A percentile compares a stretch with the other conserved stretches of the same genome.
Conservation (phyloP, 2,329 filamentous ascomycete species). For the Keithomyces neogunnii region DNA sequence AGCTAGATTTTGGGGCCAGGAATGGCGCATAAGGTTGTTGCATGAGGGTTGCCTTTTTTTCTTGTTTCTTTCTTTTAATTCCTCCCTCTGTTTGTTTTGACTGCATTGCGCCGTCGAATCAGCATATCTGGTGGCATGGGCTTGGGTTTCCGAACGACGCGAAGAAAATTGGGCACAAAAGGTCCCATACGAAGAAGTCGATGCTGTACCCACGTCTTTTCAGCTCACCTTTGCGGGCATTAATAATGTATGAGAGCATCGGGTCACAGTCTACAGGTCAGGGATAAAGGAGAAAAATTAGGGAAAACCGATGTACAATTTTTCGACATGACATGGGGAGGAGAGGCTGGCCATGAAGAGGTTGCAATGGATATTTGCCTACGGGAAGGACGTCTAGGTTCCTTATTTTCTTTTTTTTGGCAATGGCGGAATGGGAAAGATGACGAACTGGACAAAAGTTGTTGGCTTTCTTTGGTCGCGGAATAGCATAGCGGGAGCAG, state of each 20-base stretch:
- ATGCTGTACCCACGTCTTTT: too few species aligned
- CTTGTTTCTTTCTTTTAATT: conserved; percentile 4
- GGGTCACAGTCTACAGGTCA: background rate
- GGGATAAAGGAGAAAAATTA: background rate
- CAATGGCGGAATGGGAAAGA: background rate
- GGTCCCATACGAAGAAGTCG: too few species aligned
- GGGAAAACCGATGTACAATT: background rate
- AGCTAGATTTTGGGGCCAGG: conserved; percentile 20
- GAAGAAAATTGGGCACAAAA: background rate
- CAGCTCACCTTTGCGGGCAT: background rate
- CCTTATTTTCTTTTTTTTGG: background rate
- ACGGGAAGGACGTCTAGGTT: background rate
- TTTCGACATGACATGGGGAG: background rate
- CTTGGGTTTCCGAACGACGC: background rate
- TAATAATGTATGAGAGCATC: background rate
- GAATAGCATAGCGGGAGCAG: conserved; percentile 7
- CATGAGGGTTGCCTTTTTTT: conserved; percentile 8
- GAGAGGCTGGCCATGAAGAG: background rate
- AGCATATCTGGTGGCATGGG: conserved; percentile 9
- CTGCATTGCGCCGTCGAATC: conserved; percentile 12
- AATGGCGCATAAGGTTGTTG: conserved; percentile 12
- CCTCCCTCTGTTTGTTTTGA: conserved; percentile 8
- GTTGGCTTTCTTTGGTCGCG: background rate
- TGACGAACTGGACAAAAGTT: conserved; percentile 5
- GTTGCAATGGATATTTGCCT: background rate